Conservation (phyloP, 441 rosid species). For the Gossypium lobatum region DNA sequence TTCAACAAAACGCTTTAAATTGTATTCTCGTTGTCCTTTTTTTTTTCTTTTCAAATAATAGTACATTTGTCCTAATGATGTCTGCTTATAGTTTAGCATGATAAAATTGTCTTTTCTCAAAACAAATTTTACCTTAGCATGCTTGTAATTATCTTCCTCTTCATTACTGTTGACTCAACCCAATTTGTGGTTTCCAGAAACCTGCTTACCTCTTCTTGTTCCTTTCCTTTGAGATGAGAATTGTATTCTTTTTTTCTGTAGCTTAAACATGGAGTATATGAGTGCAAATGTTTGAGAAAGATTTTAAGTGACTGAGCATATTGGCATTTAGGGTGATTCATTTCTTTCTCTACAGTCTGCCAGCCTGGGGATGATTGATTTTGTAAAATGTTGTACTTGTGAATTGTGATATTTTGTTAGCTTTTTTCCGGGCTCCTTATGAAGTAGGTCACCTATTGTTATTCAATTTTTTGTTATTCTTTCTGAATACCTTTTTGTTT, state of each 20-base stretch:
- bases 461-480: not conserved
- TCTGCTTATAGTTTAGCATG: slow-evolving; percentile 9
- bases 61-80: slow-evolving; percentile 14
- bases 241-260: not conserved
- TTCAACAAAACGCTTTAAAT: slow-evolving; percentile 47
- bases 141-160: slow-evolving; percentile 7
- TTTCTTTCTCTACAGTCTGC: not conserved
- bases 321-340: not conserved
- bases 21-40: slow-evolving; percentile 31
- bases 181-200: not conserved
- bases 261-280: not conserved
- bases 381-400: not conserved
- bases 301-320: not conserved
- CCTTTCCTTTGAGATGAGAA: not conserved
- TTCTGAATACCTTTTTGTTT: not conserved
- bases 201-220: not conserved
- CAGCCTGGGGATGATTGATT: not conserved
- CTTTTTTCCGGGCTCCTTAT: not conserved
- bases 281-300: not conserved
- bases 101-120: not conserved
- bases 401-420: not conserved
- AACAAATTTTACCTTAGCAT: not conserved
- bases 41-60: slow-evolving; percentile 8
- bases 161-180: not conserved
- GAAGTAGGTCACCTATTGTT: not conserved